Conservation (phyloP, 2,329 filamentous ascomycete species). For the Scytalidium sp. region DNA sequence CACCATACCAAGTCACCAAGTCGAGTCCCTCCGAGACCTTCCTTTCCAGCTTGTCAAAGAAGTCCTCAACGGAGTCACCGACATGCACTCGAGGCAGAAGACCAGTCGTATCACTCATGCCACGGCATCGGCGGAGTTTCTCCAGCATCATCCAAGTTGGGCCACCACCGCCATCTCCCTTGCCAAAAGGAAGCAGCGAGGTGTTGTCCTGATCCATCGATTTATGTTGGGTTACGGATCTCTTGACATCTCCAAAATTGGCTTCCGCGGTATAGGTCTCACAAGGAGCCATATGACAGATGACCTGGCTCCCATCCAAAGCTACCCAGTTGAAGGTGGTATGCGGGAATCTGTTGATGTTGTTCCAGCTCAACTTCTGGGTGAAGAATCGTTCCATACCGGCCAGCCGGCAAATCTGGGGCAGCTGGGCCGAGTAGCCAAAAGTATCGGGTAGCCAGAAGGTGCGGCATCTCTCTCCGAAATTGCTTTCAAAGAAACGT, state of each 20-base stretch:
- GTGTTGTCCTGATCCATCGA: slow-evolving; percentile 91
- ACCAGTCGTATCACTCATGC: slow-evolving; percentile 83
- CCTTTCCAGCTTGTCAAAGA: slow-evolving; percentile 81
- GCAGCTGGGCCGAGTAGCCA: slow-evolving; percentile 92
- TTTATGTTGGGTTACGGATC: slow-evolving; percentile 90
- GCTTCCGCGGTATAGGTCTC: slow-evolving; percentile 96
- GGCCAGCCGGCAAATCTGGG: slow-evolving; percentile 88
- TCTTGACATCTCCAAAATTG: slow-evolving; percentile 89
- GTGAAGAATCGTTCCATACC: slow-evolving; percentile 97
- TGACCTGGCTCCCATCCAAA: slow-evolving; percentile 90
- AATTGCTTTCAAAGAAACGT: slow-evolving; percentile 89
- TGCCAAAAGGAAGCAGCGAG: slow-evolving; percentile 90
- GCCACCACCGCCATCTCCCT: slow-evolving; percentile 93
- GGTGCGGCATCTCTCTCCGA: slow-evolving; percentile 82
- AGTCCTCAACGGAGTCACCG: slow-evolving; percentile 88
- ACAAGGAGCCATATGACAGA: slow-evolving; percentile 95
- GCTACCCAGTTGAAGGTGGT: slow-evolving; percentile 99
- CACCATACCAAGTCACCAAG: slow-evolving; percentile 95
- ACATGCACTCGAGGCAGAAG: slow-evolving; percentile 83
- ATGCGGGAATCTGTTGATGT: slow-evolving; percentile 98
- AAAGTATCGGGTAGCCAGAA: slow-evolving; percentile 99
- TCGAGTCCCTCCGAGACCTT: slow-evolving; percentile 61
- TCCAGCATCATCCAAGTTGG: slow-evolving; percentile 93
- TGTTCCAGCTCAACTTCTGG: slow-evolving; percentile 99
- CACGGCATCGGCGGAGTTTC: slow-evolving; percentile 89